Evolutionary conservation across 176 grass and related monocot species (phyloP), one percentile per base, ranked within the genome.

Genomic region (Eragrostis nindensis): DNA sequence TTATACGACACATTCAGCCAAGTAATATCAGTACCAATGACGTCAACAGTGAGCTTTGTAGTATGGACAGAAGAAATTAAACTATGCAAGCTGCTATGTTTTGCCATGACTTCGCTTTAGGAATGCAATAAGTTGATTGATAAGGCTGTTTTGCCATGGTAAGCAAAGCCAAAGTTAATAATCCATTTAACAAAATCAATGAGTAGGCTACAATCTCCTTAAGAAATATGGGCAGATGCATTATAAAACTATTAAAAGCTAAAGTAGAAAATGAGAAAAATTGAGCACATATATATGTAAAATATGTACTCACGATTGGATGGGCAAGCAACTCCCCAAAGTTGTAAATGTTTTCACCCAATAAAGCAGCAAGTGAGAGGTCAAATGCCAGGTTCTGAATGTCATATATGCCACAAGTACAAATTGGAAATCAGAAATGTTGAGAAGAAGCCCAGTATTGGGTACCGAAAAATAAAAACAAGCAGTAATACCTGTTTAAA

Each of bases 341-440:
- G 78, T 93, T 97, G 81, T 97, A 97, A 66, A 97, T 89, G 52
- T 93, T 97, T 62, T 93, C 91, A 43, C 94, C 94, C 77, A 97
- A 75, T 81, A 97, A 87, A 69, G 91, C 91, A 32, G 94, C 86
- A 83, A 97, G 90, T 45, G 90, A 93, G 42, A 93, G 86, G 60
- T 93, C 94, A 78, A 97, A 93, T 41, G 88, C 94, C 86, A 97
- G 74, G 70, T 89, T 73, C 94, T 97, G 94, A 55, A 75, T 42
- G 16, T 55, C 81, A 57, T 30, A 53, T 81, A 46, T 25, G n/a
- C 15, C 6, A 47, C 46, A 67, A 42, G 15, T 62, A 50, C 3
- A n/a, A 26, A 53, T 15, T 19, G 2, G 9, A 49, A 68, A 83
- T 78, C 67, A 88, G 41, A 83, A 88, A 73, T 2, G 11, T 59